Evolutionary conservation across 352 stramenopile species (phyloP).

Genomic region (Peronospora belbahrii): DNA sequence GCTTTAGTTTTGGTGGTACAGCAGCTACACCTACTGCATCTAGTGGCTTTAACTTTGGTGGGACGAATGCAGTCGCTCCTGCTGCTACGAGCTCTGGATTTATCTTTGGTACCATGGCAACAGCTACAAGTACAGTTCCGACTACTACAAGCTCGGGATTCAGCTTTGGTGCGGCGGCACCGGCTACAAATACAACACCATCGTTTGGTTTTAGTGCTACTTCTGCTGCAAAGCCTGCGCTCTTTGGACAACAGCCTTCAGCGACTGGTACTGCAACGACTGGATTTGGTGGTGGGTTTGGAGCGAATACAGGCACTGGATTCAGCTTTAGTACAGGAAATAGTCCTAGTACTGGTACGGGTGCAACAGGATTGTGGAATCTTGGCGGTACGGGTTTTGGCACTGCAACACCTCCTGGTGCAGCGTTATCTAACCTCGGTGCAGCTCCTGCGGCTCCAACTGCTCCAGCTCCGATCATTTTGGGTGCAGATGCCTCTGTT

Average conservation of each 20-base stretch:
- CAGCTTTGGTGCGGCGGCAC: constrained; percentile 31
- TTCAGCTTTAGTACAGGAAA: constrained; percentile 33
- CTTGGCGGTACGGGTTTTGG: constrained; percentile 35
- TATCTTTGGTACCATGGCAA: background rate
- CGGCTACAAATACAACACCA: constrained; percentile 16
- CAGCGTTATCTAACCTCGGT: constrained; percentile 23
- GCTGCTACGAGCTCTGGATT: background rate
- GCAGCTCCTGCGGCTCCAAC: constrained; percentile 26
- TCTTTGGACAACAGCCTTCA: constrained; percentile 39
- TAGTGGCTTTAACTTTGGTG: constrained; percentile 24
- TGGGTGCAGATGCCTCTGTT: constrained; percentile 63
- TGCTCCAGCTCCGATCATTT: constrained; percentile 60
- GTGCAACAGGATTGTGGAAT: constrained; percentile 19
- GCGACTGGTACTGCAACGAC: constrained; percentile 18
- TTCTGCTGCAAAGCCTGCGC: constrained; percentile 33
- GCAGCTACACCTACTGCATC: constrained; percentile 9
- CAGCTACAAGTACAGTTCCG: constrained; percentile 5
- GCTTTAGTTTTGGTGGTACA: constrained; percentile 22
- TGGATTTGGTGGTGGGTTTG: constrained; percentile 32
- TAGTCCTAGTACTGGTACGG: constrained; percentile 3
- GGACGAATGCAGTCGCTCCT: background rate
- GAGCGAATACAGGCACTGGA: constrained; percentile 14
- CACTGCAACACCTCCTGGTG: constrained; percentile 10
- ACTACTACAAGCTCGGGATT: constrained; percentile 24
- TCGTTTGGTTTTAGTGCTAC: constrained; percentile 31